These are phyloP conservation scores for Fusarium graminum DNA, from an alignment of 2,329 filamentous ascomycete genomes.

Conservation along the genomic window DNA sequence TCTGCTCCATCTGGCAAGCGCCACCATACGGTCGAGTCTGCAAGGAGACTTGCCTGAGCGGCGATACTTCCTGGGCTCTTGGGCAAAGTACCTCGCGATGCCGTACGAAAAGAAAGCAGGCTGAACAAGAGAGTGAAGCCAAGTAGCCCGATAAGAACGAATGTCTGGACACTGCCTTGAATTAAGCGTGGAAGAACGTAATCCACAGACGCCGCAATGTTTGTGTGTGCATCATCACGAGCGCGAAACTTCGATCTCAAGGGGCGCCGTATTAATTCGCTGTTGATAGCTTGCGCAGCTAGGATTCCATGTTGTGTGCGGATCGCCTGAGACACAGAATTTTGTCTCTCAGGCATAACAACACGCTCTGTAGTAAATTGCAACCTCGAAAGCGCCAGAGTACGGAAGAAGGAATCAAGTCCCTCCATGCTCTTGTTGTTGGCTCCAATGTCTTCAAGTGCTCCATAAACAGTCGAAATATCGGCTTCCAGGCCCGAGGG, in stretches of 20 bases:
- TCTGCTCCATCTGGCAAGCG: conserved; percentile 48
- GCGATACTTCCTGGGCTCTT: conserved; percentile 50
- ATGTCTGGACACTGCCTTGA: conserved; percentile 43
- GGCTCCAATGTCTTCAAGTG: conserved; percentile 32
- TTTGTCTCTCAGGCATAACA: conserved; percentile 37
- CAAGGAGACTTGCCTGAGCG: conserved; percentile 49
- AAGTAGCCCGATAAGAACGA: conserved; percentile 42
- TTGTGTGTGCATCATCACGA: conserved; percentile 16
- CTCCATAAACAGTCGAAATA: conserved; percentile 38
- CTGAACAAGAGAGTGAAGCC: conserved; percentile 40
- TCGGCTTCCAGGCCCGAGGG: conserved; percentile 34
- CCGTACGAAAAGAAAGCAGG: conserved; percentile 45
- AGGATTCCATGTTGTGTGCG: conserved; percentile 45
- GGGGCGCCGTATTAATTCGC: conserved; percentile 30
- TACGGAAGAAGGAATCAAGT: conserved; percentile 48
- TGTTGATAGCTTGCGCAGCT: conserved; percentile 47
- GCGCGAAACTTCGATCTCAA: conserved; percentile 26
- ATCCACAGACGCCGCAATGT: conserved; percentile 40
- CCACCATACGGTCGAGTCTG: conserved; percentile 49
- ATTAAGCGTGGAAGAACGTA: conserved; percentile 43
- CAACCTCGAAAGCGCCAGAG: conserved; percentile 45
- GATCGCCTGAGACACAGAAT: conserved; percentile 45
- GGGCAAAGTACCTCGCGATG: conserved; percentile 38
- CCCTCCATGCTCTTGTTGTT: conserved; percentile 40
- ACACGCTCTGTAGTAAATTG: conserved; percentile 43